These are phyloP conservation scores for Ascochyta rabiei DNA, from an alignment of 2,329 filamentous ascomycete species.

Conservation along the genomic window DNA sequence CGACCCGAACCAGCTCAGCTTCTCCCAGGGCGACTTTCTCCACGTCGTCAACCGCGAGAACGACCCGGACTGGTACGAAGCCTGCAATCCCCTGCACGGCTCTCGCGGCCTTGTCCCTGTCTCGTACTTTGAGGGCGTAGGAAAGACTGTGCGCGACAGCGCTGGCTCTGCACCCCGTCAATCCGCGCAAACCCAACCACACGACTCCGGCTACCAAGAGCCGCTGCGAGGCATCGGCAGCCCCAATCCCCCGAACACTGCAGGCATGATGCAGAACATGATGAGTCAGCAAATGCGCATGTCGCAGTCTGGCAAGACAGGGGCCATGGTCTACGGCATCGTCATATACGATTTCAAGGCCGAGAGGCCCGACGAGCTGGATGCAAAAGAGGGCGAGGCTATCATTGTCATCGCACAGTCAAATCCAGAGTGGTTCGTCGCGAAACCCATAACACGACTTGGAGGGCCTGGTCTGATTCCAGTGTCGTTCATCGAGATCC, in stretches of 20 bases:
- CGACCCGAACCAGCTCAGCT: conserved; percentile 73
- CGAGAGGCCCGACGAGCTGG: conserved; percentile 92
- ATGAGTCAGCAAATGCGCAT: conserved; percentile 42
- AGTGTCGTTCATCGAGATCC: conserved; percentile 94
- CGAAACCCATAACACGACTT: conserved; percentile 97
- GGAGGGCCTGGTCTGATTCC: conserved; percentile 95
- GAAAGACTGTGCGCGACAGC: conserved; percentile 90
- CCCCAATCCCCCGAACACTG: conserved; percentile 39
- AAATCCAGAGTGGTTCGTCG: conserved; percentile 98
- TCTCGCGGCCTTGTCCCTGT: conserved; percentile 92
- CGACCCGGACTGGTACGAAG: conserved; percentile 96
- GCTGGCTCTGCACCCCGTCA: conserved; percentile 54
- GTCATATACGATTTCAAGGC: conserved; percentile 98
- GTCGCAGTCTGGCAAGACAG: conserved; percentile 59
- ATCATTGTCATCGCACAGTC: conserved; percentile 99
- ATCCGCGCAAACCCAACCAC: conserved; percentile 63
- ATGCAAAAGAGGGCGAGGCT: conserved; percentile 92
- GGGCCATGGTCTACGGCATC: conserved; percentile 93
- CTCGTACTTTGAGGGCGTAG: conserved; percentile 88
- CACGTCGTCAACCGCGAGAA: conserved; percentile 96
- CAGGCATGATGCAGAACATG: conserved; percentile 19
- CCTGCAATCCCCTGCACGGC: conserved; percentile 90
- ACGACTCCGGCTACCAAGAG: conserved; percentile 91
- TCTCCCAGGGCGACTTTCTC: conserved; percentile 95
- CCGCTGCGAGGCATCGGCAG: conserved; percentile 34